Conservation (phyloP, 2,329 filamentous ascomycete genomes). For the Fusarium hostae region DNA sequence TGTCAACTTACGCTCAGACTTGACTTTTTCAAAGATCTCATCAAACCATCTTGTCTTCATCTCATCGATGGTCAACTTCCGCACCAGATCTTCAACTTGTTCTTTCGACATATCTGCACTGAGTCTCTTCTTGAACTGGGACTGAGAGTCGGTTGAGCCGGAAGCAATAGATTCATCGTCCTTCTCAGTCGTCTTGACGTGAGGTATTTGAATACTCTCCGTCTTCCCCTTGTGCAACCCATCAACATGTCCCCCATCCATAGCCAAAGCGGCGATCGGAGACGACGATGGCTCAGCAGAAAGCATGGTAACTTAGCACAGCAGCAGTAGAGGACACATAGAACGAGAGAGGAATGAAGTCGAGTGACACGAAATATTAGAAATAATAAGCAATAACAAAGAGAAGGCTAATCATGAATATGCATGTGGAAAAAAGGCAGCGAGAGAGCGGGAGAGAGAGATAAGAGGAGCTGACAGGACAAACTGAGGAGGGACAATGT, state of each 20-base stretch:
- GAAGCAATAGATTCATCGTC: constrained; percentile 31
- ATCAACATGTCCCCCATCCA: constrained; percentile 14
- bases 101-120: constrained; percentile 43
- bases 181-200: constrained; percentile 1
- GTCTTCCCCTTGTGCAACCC: constrained; percentile 15
- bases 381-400: not conserved
- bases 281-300: constrained; percentile 24
- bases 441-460: not conserved
- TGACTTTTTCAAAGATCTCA: constrained; percentile 44
- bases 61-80: constrained; percentile 41
- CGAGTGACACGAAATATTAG: not conserved
- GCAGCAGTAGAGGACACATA: constrained; percentile 12
- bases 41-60: constrained; percentile 43
- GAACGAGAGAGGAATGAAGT: not conserved
- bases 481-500: constrained; percentile 15
- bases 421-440: constrained; percentile 7
- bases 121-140: constrained; percentile 36
- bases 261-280: constrained; percentile 13
- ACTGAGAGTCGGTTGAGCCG: constrained; percentile 30
- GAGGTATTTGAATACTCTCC: constrained; percentile 36
- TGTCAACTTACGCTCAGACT: constrained; percentile 40
- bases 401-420: not conserved
- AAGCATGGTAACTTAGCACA: constrained; percentile 26
- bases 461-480: constrained; percentile 15
- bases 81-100: constrained; percentile 41